A percentile compares a stretch with the other conserved stretches of the same genome.
Conservation (phyloP, 2,329 filamentous ascomycete species). For the Phymatotrichopsis omnivora region DNA sequence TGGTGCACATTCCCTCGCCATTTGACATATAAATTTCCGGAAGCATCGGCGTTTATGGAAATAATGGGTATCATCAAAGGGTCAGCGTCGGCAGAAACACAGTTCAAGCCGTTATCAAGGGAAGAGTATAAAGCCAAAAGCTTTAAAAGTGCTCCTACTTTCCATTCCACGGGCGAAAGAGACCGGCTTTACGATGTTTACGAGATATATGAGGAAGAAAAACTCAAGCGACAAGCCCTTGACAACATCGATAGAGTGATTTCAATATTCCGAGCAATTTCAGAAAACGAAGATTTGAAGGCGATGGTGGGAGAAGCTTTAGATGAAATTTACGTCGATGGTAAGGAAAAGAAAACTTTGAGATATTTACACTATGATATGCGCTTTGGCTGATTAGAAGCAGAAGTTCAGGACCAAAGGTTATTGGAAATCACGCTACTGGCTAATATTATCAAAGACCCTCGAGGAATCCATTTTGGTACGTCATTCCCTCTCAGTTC, state of each 20-base stretch:
- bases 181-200: conserved; percentile 30
- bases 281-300: conserved; percentile 11
- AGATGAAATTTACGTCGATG: conserved; percentile 32
- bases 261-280: conserved; percentile 26
- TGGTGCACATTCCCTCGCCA: conserved; percentile 29
- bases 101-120: conserved; percentile 23
- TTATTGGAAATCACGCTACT: conserved; percentile 32
- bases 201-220: conserved; percentile 30
- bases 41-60: conserved; percentile 32
- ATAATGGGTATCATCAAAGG: conserved; percentile 35
- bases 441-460: conserved; percentile 30
- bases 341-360: conserved; percentile 17
- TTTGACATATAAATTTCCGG: conserved; percentile 22
- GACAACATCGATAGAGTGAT: conserved; percentile 30
- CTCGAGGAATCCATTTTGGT: conserved; percentile 33
- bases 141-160: conserved; percentile 8
- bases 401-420: conserved; percentile 33
- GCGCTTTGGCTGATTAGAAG: conserved; percentile 11
- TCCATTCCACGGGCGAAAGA: conserved; percentile 18
- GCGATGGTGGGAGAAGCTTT: conserved; percentile 18
- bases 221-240: conserved; percentile 9
- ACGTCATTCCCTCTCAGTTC: background rate
- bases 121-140: conserved; percentile 12
- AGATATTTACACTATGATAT: conserved; percentile 11
- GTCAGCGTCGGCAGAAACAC: conserved; percentile 21